A percentile compares a stretch with the other conserved stretches of the same genome.
Conservation (phyloP, 352 stramenopile genomes). For the Globisporangium heterothallicum region DNA sequence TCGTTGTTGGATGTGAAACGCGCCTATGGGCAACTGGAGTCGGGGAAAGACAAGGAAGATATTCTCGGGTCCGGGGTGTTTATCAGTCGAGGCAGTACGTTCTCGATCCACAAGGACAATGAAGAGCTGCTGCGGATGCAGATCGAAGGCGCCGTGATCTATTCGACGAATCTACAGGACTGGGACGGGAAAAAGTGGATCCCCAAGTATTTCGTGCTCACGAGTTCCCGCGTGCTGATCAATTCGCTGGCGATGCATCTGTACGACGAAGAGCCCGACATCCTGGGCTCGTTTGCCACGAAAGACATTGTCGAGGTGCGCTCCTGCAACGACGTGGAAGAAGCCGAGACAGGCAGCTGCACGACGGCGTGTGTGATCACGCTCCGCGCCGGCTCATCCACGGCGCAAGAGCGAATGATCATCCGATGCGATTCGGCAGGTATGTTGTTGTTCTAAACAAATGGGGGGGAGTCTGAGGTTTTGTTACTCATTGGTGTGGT, state of each 20-base stretch:
- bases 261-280: conserved; percentile 85
- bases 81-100: conserved; percentile 82
- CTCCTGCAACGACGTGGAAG: conserved; percentile 69
- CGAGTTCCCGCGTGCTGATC: conserved; percentile 69
- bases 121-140: conserved; percentile 79
- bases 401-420: conserved; percentile 42
- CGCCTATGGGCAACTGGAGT: conserved; percentile 69
- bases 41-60: conserved; percentile 69
- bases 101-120: conserved; percentile 80
- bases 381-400: conserved; percentile 17
- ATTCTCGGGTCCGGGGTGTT: conserved; percentile 70
- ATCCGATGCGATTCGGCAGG: conserved; percentile 79
- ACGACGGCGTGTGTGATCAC: conserved; percentile 64
- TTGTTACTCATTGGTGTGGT: conserved; percentile 3
- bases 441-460: conserved; percentile 18
- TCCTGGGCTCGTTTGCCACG: conserved; percentile 72
- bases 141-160: conserved; percentile 76
- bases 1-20: conserved; percentile 80
- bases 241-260: conserved; percentile 78
- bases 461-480: background rate
- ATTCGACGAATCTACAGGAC: conserved; percentile 81
- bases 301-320: conserved; percentile 81
- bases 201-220: conserved; percentile 86
- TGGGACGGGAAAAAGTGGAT: conserved; percentile 87
- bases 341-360: conserved; percentile 46